A percentile compares a stretch with the other conserved stretches of the same genome.
Evolutionary conservation across 78 protist species (phyloP).

Genomic region (Speleostelium caveatum): DNA sequence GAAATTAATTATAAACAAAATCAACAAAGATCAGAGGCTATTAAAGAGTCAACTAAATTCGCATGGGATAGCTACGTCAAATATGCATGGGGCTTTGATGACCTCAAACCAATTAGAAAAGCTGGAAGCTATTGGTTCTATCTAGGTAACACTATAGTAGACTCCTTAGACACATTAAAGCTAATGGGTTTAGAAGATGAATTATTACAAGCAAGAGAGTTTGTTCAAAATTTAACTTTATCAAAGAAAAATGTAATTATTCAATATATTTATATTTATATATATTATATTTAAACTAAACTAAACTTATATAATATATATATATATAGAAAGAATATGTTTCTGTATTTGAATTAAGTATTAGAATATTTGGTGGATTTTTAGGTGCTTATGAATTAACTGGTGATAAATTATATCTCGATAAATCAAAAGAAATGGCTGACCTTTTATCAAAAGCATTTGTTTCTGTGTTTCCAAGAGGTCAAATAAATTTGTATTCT

Average conservation of each 20-base stretch:
- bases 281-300: no score
- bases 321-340: no score
- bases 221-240: neutral
- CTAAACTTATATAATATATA: no score
- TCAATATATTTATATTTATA: no score
- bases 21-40: neutral
- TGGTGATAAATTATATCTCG: slow-evolving; percentile 59
- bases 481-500: neutral
- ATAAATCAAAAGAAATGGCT: slow-evolving; percentile 88
- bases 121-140: no score
- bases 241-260: neutral
- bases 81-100: neutral
- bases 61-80: neutral
- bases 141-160: neutral
- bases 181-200: neutral
- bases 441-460: slow-evolving; percentile 71
- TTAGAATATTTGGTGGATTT: slow-evolving; percentile 91
- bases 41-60: neutral
- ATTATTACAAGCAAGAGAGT: neutral
- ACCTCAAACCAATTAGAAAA: neutral
- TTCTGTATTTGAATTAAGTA: slow-evolving; percentile 91
- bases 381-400: slow-evolving; percentile 87
- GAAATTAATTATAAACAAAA: neutral
- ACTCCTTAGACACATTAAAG: neutral
- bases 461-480: slow-evolving; percentile 4